These are phyloP conservation scores for Lolium multiflorum DNA, from an alignment of 176 grass and related monocot genomes.

Conservation along the genomic window DNA sequence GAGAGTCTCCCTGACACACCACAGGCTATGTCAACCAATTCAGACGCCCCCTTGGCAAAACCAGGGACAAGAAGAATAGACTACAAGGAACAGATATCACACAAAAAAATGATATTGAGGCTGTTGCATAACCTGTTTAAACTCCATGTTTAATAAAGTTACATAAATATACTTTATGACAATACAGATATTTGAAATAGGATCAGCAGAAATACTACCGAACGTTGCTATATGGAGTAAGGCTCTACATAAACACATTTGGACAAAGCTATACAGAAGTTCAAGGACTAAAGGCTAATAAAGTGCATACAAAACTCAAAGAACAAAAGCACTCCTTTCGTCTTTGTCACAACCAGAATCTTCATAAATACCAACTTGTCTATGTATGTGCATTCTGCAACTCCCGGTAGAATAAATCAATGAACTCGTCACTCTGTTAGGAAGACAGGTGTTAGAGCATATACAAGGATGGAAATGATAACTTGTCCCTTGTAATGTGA, in stretches of 20 bases:
- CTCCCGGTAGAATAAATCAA: constrained; percentile 68
- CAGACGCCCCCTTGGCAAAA: not conserved
- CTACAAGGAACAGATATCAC: not conserved
- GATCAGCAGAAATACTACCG: constrained; percentile 16
- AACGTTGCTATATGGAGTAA: constrained; percentile 29
- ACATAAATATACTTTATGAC: constrained; percentile 40
- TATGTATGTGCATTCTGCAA: constrained; percentile 63
- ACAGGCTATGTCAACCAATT: not conserved
- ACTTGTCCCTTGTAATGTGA: not conserved
- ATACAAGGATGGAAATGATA: not conserved
- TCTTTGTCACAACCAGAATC: not conserved
- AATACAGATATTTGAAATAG: constrained; percentile 24
- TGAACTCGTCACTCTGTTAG: constrained; percentile 74
- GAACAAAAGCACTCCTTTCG: not conserved
- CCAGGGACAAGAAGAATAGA: not conserved
- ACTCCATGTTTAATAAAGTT: not conserved
- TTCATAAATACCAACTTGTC: constrained; percentile 24
- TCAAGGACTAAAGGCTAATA: constrained; percentile 40
- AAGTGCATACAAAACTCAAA: constrained; percentile 42
- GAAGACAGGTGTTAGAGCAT: constrained; percentile 13
- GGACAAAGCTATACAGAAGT: constrained; percentile 45
- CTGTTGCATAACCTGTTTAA: constrained; percentile 14
- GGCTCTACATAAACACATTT: constrained; percentile 41
- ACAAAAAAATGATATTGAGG: constrained; percentile 16
- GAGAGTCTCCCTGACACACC: not conserved